Evolutionary conservation across 2,329 filamentous ascomycete species (phyloP).

Genomic region (Arthroderma uncinatum): DNA sequence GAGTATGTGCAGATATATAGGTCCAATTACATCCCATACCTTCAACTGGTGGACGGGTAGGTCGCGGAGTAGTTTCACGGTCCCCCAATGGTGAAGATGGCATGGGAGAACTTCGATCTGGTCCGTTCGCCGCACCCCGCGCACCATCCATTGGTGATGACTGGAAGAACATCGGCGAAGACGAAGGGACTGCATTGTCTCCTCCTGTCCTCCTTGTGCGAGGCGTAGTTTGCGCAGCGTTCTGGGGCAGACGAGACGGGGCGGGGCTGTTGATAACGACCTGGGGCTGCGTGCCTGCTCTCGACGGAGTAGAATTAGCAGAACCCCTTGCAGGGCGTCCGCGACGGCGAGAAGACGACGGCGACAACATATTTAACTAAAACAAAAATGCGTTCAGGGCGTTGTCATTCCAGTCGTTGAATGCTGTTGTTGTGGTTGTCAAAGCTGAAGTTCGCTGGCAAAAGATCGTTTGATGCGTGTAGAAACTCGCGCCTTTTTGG

Average conservation of each 20-base stretch:
- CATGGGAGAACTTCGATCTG: conserved; percentile 40
- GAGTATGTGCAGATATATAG: conserved; percentile 10
- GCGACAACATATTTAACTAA: conserved; percentile 33
- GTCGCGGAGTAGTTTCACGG: conserved; percentile 35
- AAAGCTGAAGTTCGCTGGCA: background rate
- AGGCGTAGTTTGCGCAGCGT: conserved; percentile 34
- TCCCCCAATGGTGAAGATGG: conserved; percentile 31
- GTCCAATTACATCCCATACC: conserved; percentile 24
- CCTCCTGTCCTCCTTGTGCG: conserved; percentile 35
- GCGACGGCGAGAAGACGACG: conserved; percentile 31
- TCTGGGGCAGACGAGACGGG: conserved; percentile 19
- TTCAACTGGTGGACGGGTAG: conserved; percentile 27
- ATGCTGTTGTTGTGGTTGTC: background rate
- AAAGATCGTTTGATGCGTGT: conserved; percentile 1
- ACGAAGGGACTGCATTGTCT: conserved; percentile 43
- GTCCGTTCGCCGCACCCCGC: conserved; percentile 30
- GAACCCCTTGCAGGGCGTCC: conserved; percentile 32
- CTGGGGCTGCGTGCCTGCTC: conserved; percentile 18
- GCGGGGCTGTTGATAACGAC: conserved; percentile 8
- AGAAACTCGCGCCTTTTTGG: conserved; percentile 3
- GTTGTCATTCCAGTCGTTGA: background rate
- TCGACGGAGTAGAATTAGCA: conserved; percentile 28
- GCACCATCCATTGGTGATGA: conserved; percentile 45
- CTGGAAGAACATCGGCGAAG: conserved; percentile 71
- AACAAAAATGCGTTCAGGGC: background rate